Evolutionary conservation across 2,329 filamentous ascomycete species (phyloP).

Genomic region (Setomelanomma holmii): DNA sequence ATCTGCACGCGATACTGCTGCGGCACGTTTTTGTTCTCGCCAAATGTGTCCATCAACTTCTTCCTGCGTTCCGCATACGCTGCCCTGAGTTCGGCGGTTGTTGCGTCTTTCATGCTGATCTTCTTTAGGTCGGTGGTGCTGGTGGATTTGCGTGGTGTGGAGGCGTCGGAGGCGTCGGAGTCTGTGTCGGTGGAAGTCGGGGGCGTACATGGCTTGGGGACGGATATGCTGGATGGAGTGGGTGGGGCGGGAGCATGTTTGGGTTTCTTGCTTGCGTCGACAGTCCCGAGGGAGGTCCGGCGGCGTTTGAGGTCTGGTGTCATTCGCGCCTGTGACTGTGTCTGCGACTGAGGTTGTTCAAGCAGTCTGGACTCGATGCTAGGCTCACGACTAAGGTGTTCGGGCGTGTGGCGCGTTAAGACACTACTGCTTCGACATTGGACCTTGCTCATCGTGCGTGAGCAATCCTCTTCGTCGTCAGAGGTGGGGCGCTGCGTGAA

Average conservation of each 20-base stretch:
- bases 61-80: background rate
- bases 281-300: too few relatives aligned
- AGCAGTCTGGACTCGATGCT: too few relatives aligned
- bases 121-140: background rate
- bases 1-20: constrained; percentile 4
- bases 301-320: background rate
- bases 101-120: background rate
- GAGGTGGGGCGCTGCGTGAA: background rate
- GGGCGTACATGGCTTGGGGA: too few relatives aligned
- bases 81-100: background rate
- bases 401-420: background rate
- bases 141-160: background rate
- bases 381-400: background rate
- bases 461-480: background rate
- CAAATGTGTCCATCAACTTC: background rate
- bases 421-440: background rate
- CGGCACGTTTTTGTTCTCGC: background rate
- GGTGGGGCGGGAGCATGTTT: background rate
- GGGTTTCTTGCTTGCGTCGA: background rate
- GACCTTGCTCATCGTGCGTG: background rate
- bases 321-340: background rate
- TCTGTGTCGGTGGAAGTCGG: background rate
- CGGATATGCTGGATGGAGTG: background rate
- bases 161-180: background rate
- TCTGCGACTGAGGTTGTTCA: too few relatives aligned